These are phyloP conservation scores for Nyctanthes arbortristis DNA, from an alignment of 257 asterid genomes.

Conservation along the genomic window DNA sequence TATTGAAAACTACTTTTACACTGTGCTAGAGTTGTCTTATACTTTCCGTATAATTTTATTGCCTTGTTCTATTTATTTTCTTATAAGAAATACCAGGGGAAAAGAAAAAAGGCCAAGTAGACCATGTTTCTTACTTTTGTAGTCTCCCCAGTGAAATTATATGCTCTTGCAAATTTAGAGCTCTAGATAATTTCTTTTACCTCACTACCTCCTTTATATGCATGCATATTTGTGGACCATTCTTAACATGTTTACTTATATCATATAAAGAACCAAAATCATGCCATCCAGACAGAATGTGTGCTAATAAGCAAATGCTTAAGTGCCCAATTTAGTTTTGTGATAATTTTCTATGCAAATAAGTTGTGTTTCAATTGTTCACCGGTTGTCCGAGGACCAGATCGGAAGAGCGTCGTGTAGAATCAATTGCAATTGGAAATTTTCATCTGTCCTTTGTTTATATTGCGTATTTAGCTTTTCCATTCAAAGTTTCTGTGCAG, in stretches of 20 bases:
- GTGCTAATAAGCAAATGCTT: neutral
- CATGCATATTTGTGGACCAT: neutral
- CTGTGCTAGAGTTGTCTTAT: neutral
- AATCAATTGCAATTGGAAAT: neutral
- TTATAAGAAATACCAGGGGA: neutral
- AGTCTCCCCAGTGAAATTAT: too few species aligned
- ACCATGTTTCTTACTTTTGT: neutral
- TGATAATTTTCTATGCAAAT: neutral
- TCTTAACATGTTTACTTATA: neutral
- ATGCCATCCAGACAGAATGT: neutral
- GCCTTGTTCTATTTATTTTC: too few species aligned
- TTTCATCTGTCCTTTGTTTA: neutral
- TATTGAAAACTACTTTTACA: neutral
- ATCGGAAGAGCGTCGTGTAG: too few species aligned
- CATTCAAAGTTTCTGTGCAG: neutral
- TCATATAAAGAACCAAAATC: neutral
- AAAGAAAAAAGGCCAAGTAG: neutral
- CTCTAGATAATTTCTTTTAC: neutral
- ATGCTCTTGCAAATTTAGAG: neutral
- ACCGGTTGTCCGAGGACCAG: neutral
- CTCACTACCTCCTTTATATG: neutral
- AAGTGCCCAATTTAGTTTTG: neutral
- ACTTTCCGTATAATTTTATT: neutral
- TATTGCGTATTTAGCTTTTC: neutral
- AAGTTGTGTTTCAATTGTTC: neutral